Evolutionary conservation across 352 stramenopile genomes (phyloP).

Genomic region (Phytophthora pluvialis): DNA sequence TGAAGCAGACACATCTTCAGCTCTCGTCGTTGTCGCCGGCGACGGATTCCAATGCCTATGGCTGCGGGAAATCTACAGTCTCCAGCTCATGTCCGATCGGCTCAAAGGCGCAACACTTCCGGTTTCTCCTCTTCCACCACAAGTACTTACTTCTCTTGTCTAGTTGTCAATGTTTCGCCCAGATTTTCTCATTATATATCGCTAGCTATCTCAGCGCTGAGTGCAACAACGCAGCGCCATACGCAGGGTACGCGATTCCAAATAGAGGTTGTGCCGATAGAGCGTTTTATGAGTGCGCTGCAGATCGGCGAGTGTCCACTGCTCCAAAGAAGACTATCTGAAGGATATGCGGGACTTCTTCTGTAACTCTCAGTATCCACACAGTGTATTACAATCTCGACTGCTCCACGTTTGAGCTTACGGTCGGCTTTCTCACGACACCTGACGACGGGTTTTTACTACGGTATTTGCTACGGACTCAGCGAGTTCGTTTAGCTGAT

Average conservation of each 20-base stretch:
- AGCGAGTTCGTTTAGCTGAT: neutral
- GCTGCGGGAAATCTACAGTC: too few relatives aligned
- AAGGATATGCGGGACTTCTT: conserved; percentile 15
- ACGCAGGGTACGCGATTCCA: conserved; percentile 8
- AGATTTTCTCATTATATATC: too few relatives aligned
- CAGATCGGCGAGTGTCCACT: conserved; percentile 6
- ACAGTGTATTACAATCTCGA: conserved; percentile 6
- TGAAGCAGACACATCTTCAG: too few relatives aligned
- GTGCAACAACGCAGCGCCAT: conserved; percentile 3
- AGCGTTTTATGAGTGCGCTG: conserved; percentile 9
- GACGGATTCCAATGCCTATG: too few relatives aligned
- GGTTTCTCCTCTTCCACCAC: too few relatives aligned
- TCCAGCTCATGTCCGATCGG: too few relatives aligned
- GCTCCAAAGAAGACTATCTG: conserved; percentile 15
- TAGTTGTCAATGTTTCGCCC: too few relatives aligned
- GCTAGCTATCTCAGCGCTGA: neutral
- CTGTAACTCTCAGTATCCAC: conserved; percentile 11
- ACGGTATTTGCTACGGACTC: conserved; percentile 6
- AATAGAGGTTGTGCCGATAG: conserved; percentile 9
- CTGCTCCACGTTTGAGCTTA: conserved; percentile 12
- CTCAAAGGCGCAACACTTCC: too few relatives aligned
- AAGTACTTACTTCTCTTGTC: too few relatives aligned
- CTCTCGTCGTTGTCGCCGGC: too few relatives aligned
- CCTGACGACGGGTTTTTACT: neutral
- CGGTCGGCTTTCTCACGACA: conserved; percentile 14